A percentile compares a stretch with the other conserved stretches of the same genome.
Conservation (phyloP, 108 stramenopile genomes). For the Skeletonema grethae region DNA sequence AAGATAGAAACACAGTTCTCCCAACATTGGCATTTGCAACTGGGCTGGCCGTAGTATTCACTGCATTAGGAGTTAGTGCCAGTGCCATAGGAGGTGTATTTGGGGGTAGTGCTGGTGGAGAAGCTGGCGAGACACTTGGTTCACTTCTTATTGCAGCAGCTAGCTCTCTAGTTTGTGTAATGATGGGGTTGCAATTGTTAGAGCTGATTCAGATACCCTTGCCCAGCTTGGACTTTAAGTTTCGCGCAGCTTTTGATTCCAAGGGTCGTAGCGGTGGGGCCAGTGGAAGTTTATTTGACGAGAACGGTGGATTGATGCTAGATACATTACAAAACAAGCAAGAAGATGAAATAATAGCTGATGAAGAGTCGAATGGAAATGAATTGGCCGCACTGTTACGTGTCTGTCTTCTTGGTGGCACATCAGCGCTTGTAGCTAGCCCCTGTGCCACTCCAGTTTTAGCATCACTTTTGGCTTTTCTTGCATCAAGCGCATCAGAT, state of each 20-base stretch:
- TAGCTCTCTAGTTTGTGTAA: slow-evolving; percentile 65
- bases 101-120: slow-evolving; percentile 43
- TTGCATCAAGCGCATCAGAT: slow-evolving; percentile 73
- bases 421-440: slow-evolving; percentile 75
- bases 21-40: slow-evolving; percentile 68
- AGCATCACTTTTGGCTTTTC: slow-evolving; percentile 78
- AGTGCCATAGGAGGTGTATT: slow-evolving; percentile 75
- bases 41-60: slow-evolving; percentile 80
- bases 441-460: slow-evolving; percentile 87
- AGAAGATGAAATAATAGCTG: slow-evolving; percentile 3
- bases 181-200: slow-evolving; percentile 80
- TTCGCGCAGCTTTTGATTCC: slow-evolving; percentile 3
- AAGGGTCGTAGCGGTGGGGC: slow-evolving; percentile 8
- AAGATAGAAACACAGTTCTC: slow-evolving; percentile 59
- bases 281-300: slow-evolving; percentile 43
- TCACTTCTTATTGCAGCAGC: slow-evolving; percentile 46
- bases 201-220: slow-evolving; percentile 70
- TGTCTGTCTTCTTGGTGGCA: slow-evolving; percentile 83
- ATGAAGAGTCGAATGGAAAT: slow-evolving; percentile 27
- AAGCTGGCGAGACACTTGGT: slow-evolving; percentile 11
- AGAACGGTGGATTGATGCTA: slow-evolving; percentile 36
- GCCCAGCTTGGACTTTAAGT: slow-evolving; percentile 49
- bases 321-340: slow-evolving; percentile 14
- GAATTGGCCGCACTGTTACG: slow-evolving; percentile 54
- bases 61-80: slow-evolving; percentile 70